phyloP scores from a whole-genome alignment of 805 yeast genomes.

The Ogataea methanolica region DNA sequence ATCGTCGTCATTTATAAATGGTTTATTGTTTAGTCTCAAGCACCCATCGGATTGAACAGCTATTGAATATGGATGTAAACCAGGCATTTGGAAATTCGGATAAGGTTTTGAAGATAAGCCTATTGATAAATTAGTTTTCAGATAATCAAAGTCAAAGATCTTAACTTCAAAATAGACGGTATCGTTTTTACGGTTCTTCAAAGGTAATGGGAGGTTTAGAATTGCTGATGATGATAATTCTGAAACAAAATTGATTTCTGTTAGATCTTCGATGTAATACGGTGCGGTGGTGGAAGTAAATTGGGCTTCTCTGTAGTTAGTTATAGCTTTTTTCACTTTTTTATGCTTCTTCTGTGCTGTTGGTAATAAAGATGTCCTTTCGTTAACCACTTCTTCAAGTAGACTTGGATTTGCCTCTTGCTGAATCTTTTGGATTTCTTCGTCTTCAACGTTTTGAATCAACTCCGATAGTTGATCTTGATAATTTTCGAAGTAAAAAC shows the following conservation, averaged over 20 bases:
- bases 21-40: constrained; percentile 55
- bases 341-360: constrained; percentile 2
- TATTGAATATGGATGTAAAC: constrained; percentile 62
- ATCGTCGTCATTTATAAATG: constrained; percentile 46
- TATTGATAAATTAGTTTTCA: constrained; percentile 51
- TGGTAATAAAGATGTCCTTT: constrained; percentile 18
- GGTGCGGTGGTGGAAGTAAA: constrained; percentile 18
- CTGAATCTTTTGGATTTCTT: constrained; percentile 4
- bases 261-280: constrained; percentile 27
- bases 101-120: constrained; percentile 72
- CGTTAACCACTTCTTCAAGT: constrained; percentile 5
- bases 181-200: constrained; percentile 36
- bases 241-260: constrained; percentile 28
- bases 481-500: constrained; percentile 29
- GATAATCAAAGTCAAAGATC: constrained; percentile 35
- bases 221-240: constrained; percentile 20
- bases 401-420: background rate
- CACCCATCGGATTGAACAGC: constrained; percentile 74
- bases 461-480: constrained; percentile 27
- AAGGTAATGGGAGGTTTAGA: constrained; percentile 31
- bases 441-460: constrained; percentile 15
- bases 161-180: constrained; percentile 67
- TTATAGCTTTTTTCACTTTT: background rate
- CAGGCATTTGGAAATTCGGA: constrained; percentile 73
- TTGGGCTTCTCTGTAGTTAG: constrained; percentile 12